phyloP scores from a whole-genome alignment of 352 stramenopile species.

The Phytophthora fragariae region DNA sequence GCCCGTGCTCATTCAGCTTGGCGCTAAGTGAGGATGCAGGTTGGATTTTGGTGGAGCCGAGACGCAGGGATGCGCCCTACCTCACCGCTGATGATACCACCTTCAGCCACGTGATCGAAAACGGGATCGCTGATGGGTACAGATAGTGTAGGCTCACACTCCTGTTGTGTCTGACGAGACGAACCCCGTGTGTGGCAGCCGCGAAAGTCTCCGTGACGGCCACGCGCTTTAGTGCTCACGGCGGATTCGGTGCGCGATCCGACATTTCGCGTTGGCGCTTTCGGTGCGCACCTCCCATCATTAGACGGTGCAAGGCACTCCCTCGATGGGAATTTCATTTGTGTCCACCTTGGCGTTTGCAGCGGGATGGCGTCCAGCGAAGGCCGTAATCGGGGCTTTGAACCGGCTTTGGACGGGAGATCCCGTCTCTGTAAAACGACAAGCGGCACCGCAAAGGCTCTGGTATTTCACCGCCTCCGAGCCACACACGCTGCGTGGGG shows the following conservation, averaged over 20 bases:
- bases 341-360: constrained; percentile 28
- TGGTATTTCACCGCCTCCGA: constrained; percentile 17
- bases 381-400: not conserved
- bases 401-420: constrained; percentile 18
- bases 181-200: too few species aligned
- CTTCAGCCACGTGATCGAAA: constrained; percentile 35
- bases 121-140: constrained; percentile 15
- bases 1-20: not conserved
- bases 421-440: constrained; percentile 24
- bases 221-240: not conserved
- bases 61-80: constrained; percentile 20
- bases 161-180: not conserved
- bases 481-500: constrained; percentile 27
- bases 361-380: constrained; percentile 26
- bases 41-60: not conserved
- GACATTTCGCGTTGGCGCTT: constrained; percentile 23
- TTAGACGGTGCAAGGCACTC: constrained; percentile 7
- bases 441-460: constrained; percentile 28
- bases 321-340: constrained; percentile 38
- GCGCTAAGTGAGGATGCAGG: not conserved
- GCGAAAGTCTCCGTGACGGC: constrained; percentile 6
- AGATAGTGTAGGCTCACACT: constrained; percentile 2
- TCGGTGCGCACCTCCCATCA: constrained; percentile 9
- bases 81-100: constrained; percentile 14
- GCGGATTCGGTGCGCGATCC: not conserved